phyloP scores from a whole-genome alignment of 2,329 filamentous ascomycete genomes.

The Diaporthe longicolla region DNA sequence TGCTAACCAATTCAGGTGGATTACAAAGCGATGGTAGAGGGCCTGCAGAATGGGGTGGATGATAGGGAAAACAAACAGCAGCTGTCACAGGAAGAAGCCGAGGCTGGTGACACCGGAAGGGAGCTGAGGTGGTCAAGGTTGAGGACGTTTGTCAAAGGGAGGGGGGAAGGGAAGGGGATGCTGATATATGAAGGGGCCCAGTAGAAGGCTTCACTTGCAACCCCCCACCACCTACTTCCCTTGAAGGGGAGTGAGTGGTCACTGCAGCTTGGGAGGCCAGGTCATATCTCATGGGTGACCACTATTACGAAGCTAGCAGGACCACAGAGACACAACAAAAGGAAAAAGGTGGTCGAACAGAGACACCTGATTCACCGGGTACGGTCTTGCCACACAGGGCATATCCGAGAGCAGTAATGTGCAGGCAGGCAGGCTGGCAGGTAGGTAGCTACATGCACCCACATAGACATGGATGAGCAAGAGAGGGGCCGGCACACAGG shows the following conservation, averaged over 20 bases:
- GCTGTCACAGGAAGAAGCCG: conserved; percentile 4
- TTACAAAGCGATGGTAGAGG: conserved; percentile 41
- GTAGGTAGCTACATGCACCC: conserved; percentile 1
- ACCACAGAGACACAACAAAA: conserved; percentile 32
- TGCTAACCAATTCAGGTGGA: conserved; percentile 27
- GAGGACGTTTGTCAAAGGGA: conserved; percentile 22
- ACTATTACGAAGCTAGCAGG: conserved; percentile 20
- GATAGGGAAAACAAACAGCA: conserved; percentile 5
- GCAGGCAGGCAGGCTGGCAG: not conserved
- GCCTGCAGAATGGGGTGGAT: not conserved
- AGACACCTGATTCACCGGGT: conserved; percentile 35
- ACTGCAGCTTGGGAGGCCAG: not conserved
- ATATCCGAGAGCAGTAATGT: conserved; percentile 19
- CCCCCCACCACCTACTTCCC: not conserved
- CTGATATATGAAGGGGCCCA: conserved; percentile 36
- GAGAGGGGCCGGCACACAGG: conserved; percentile 12
- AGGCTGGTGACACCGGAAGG: conserved; percentile 11
- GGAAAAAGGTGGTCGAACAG: conserved; percentile 24
- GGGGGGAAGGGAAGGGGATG: conserved; percentile 5
- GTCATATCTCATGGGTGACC: conserved; percentile 19
- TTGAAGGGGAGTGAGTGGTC: conserved; percentile 3
- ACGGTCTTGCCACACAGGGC: conserved; percentile 27
- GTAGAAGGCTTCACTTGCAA: conserved; percentile 25
- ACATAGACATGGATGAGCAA: conserved; percentile 9
- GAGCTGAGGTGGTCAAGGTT: conserved; percentile 27